phyloP scores from a whole-genome alignment of 2,329 filamentous ascomycete species.

The Ascochyta pisi region DNA sequence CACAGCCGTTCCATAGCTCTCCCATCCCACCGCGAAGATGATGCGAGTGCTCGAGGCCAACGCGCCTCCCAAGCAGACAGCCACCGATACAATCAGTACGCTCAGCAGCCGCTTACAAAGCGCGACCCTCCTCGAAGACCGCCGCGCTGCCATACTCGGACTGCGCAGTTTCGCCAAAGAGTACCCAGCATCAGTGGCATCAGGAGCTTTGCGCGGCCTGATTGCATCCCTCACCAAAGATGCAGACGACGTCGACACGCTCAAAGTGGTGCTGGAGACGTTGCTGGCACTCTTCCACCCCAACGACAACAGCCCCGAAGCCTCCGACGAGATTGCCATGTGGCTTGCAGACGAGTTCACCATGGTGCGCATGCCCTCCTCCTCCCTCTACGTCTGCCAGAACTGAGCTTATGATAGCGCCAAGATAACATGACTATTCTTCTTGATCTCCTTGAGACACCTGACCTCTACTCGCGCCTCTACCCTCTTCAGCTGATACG shows the following conservation, averaged over 20 bases:
- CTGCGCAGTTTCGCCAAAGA: conserved; percentile 95
- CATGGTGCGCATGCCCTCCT: conserved; percentile 63
- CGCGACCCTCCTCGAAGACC: conserved; percentile 91
- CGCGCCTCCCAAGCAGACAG: conserved; percentile 94
- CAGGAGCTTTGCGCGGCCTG: conserved; percentile 85
- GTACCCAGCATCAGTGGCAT: conserved; percentile 94
- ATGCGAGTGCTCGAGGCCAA: conserved; percentile 68
- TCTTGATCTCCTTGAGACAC: conserved; percentile 84
- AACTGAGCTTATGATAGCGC: conserved; percentile 67
- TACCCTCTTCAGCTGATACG: conserved; percentile 90
- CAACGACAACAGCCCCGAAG: conserved; percentile 74
- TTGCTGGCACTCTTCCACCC: conserved; percentile 88
- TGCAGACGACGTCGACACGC: conserved; percentile 92
- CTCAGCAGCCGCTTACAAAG: conserved; percentile 86
- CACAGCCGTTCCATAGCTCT: conserved; percentile 29
- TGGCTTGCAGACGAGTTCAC: conserved; percentile 99
- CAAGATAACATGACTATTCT: conserved; percentile 96
- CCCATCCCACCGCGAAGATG: conserved; percentile 41
- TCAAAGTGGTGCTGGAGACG: conserved; percentile 94
- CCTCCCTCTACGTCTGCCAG: conserved; percentile 23
- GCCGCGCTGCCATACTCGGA: conserved; percentile 89
- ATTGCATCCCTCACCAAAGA: conserved; percentile 87
- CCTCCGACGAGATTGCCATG: conserved; percentile 91
- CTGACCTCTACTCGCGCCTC: conserved; percentile 88
- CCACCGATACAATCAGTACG: conserved; percentile 90